A percentile compares a stretch with the other conserved stretches of the same genome.
Conservation (phyloP, 2,329 filamentous ascomycete genomes). For the Gnomoniopsis smithogilvyi region DNA sequence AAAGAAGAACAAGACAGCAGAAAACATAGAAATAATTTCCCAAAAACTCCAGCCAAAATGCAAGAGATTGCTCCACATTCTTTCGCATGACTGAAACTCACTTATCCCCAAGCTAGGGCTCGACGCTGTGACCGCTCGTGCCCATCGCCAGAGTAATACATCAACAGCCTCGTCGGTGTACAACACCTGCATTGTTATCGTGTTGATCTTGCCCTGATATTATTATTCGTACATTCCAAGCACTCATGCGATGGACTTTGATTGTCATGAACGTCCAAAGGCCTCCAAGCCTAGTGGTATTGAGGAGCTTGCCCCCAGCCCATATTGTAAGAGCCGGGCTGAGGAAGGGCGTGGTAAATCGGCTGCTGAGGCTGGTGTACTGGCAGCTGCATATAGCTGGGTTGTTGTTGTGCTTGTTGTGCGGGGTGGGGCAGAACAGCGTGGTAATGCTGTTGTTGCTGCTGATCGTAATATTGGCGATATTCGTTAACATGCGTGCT, state of each 20-base stretch:
- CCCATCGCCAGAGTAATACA: neutral
- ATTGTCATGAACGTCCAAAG: neutral
- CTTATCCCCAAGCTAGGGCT: neutral
- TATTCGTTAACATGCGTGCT: conserved; percentile 11
- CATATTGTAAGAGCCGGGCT: conserved; percentile 11
- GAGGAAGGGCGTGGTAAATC: conserved; percentile 11
- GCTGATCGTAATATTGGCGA: conserved; percentile 23
- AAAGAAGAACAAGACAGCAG: neutral
- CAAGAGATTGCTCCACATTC: conserved; percentile 2
- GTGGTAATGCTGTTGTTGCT: conserved; percentile 7
- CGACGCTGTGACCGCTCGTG: neutral
- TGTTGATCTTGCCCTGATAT: neutral
- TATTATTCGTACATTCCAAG: neutral
- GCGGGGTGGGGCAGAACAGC: neutral
- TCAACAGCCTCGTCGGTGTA: neutral
- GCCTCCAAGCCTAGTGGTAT: conserved; percentile 4
- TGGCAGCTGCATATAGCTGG: neutral
- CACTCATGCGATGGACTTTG: neutral
- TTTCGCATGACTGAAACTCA: neutral
- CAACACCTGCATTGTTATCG: neutral
- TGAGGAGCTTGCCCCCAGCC: conserved; percentile 11
- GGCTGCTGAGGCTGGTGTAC: conserved; percentile 6
- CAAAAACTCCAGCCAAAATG: neutral
- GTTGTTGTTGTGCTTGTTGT: conserved; percentile 13
- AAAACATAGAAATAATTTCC: neutral